Percentiles rank a stretch among this genome's conserved stretches.
These are phyloP conservation scores for Nemania sp. DNA, from an alignment of 2,329 filamentous ascomycete species.

Conservation along the genomic window DNA sequence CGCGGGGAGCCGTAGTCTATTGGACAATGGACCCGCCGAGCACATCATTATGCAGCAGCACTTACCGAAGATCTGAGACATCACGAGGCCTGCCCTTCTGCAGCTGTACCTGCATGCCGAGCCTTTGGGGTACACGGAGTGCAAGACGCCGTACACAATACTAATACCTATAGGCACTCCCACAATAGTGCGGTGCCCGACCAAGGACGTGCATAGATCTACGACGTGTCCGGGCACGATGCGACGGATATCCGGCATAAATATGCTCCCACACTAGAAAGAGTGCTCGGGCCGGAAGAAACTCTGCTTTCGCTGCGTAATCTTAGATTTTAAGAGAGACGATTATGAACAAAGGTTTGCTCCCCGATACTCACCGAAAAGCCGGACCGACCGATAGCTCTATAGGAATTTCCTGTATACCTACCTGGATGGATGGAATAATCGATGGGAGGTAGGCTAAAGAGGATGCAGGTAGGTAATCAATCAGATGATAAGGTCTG, in stretches of 20 bases:
- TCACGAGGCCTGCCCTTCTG: not conserved
- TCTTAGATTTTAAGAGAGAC: too few species aligned
- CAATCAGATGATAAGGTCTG: not conserved
- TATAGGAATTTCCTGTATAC: not conserved
- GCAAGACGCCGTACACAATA: not conserved
- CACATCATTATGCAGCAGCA: not conserved
- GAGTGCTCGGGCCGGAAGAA: too few species aligned
- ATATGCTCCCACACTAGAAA: not conserved
- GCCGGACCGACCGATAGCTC: too few species aligned
- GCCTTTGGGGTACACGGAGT: not conserved
- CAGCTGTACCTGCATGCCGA: constrained; percentile 15
- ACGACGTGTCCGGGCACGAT: not conserved
- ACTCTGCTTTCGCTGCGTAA: too few species aligned
- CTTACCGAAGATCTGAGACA: not conserved
- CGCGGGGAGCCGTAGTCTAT: not conserved
- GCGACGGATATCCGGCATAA: not conserved
- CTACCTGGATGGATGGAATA: too few species aligned
- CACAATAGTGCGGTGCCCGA: not conserved
- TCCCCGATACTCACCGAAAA: too few species aligned
- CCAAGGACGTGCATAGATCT: not conserved
- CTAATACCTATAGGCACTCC: not conserved
- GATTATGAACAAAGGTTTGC: too few species aligned
- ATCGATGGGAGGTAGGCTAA: too few species aligned
- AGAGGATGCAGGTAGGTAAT: too few species aligned
- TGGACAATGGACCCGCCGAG: not conserved